Evolutionary conservation across 2,329 filamentous ascomycete genomes (phyloP), one percentile per base, ranked within the genome.

Genomic region (Fusarium sp.): DNA sequence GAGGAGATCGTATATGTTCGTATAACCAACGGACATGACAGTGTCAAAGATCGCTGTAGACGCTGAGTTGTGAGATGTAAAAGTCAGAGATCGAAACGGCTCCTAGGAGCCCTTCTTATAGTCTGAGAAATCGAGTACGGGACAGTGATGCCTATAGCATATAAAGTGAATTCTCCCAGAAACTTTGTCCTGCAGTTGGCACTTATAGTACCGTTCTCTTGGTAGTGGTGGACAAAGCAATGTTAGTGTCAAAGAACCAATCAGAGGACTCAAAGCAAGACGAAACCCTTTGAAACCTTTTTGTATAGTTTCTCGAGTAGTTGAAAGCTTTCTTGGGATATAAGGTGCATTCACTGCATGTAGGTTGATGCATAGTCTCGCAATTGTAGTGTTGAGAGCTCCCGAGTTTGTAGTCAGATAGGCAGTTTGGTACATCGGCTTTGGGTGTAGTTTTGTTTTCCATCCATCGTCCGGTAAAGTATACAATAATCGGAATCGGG

Each of bases 241-340:
- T 31, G 7, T 57, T 0, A 19, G n/a, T 7, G 10, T 57, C 13
- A 50, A 58, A 61, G 34, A 13, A 1, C 61, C 61, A 58, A 58
- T 49, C 19, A 46, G 13, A 31, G 6, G 1, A 12, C 13, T 1
- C 1, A 2, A 40, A 9, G 7, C 15, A 46, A 36, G 3, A 28
- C 24, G 36, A 19, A 10, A 9, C 6, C n/a, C 24, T 5, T 7
- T 24, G 8, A 15, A 3, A 7, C 19, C 41, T 43, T 61, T 31
- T 12, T 12, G 8, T n/a, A 24, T 0, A 8, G 3, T 0, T 7
- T 6, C 0, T 55, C 43, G 35, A 55, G 35, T 45, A 11, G 0
- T 0, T 19, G 0, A 0, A n/a, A 2, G 26, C 34, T 39, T 57
- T 51, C 32, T 36, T 3, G 15, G 2, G 19, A 19, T 19, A 11